Percentiles rank a stretch among this genome's conserved stretches.
These are phyloP conservation scores for Podila minutissima DNA, from an alignment of 192 early-diverging fungal genomes.

Conservation along the genomic window DNA sequence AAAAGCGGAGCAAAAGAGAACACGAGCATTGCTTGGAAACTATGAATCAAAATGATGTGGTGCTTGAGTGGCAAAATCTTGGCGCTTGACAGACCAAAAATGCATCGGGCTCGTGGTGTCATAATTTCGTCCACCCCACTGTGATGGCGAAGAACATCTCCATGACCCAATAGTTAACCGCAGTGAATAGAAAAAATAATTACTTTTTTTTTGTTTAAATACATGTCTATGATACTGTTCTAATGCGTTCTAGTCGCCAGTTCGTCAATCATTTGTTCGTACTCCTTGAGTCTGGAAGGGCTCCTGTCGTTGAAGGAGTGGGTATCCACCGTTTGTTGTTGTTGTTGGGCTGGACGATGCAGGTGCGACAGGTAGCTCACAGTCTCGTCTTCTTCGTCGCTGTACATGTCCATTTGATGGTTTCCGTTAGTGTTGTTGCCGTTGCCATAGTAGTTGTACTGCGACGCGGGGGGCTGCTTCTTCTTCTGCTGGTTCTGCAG, in stretches of 20 bases:
- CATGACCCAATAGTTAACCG: not conserved
- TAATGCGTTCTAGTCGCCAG: conserved; percentile 29
- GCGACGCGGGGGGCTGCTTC: conserved; percentile 1
- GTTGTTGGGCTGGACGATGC: conserved; percentile 5
- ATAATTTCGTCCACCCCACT: too few relatives aligned
- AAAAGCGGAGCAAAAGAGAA: too few relatives aligned
- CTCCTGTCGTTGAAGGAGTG: conserved; percentile 35
- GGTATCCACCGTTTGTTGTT: conserved; percentile 19
- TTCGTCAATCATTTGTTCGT: conserved; percentile 53
- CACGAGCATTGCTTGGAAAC: too few relatives aligned
- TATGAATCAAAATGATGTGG: too few relatives aligned
- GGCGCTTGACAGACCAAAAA: too few relatives aligned
- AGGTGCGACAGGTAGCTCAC: conserved; percentile 29
- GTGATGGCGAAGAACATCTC: too few relatives aligned
- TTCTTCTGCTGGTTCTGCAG: conserved; percentile 1
- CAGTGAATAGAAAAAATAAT: not conserved
- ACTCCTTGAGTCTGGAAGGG: conserved; percentile 42
- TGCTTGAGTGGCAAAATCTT: too few relatives aligned
- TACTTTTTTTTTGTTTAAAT: not conserved
- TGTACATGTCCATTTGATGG: conserved; percentile 14
- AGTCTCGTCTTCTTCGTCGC: conserved; percentile 5
- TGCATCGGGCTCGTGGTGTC: too few relatives aligned
- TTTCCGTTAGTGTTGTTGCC: conserved; percentile 1
- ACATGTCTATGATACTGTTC: not conserved
- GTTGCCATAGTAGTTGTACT: conserved; percentile 2